These are phyloP conservation scores for Friedmanniomyces simplex DNA, from an alignment of 495 filamentous ascomycete species.

Conservation along the genomic window DNA sequence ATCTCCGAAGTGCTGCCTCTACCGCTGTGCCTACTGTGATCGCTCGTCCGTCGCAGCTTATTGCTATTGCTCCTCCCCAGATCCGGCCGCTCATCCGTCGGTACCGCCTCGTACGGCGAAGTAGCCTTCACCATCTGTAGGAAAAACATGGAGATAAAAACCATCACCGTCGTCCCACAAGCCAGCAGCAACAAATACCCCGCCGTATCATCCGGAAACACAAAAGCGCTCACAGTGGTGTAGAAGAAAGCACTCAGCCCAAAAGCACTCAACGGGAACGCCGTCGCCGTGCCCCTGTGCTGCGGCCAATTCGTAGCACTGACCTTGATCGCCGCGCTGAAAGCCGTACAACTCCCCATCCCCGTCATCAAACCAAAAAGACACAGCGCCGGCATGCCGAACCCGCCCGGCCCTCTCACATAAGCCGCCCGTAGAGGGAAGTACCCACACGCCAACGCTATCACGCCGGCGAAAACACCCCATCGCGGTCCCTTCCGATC, in stretches of 20 bases:
- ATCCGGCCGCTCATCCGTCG: slow-evolving; percentile 28
- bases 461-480: slow-evolving; percentile 60
- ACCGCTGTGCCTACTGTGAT: slow-evolving; percentile 19
- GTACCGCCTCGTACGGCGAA: slow-evolving; percentile 50
- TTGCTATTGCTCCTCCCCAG: slow-evolving; percentile 14
- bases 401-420: slow-evolving; percentile 44
- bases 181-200: slow-evolving; percentile 71
- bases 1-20: slow-evolving; percentile 10
- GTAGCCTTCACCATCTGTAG: slow-evolving; percentile 8
- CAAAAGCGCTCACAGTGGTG: slow-evolving; percentile 59
- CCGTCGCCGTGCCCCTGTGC: slow-evolving; percentile 86
- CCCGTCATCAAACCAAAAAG: slow-evolving; percentile 79
- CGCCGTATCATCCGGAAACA: slow-evolving; percentile 77
- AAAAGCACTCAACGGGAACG: slow-evolving; percentile 84
- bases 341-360: slow-evolving; percentile 76
- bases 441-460: slow-evolving; percentile 31
- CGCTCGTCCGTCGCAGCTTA: slow-evolving; percentile 4
- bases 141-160: slow-evolving; percentile 57
- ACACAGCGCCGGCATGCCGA: slow-evolving; percentile 59
- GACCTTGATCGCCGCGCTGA: slow-evolving; percentile 74
- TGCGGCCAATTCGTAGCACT: slow-evolving; percentile 80
- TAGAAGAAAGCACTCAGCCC: slow-evolving; percentile 96
- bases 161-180: slow-evolving; percentile 64
- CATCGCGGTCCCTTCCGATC: slow-evolving; percentile 73
- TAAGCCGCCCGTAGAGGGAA: slow-evolving; percentile 34